Evolutionary conservation across 805 yeast genomes (phyloP), one percentile per base, ranked within the genome.

Genomic region (Ascoidea tarda): DNA sequence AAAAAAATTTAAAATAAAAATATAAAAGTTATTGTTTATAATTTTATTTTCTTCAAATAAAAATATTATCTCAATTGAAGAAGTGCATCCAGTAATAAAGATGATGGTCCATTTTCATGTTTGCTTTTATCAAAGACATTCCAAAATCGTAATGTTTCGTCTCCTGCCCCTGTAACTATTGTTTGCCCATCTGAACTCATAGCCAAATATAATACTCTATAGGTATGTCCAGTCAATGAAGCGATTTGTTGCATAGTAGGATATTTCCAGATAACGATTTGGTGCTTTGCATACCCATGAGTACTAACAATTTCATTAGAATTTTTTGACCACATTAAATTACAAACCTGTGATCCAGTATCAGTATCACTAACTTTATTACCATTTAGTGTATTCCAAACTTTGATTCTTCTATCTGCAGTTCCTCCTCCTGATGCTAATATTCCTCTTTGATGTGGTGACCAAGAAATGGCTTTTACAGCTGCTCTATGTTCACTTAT

Each of bases 371-470:
- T 77, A 10, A 87, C 62, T 54, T 83, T 78, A 31, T 74, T 65
- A 1, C 96, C 96, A 6, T 84, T 86, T 48, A 82, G 68, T 0
- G 96, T 84, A 65, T 90, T 93, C 98, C 98, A 93, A 31, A 89
- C 80, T 65, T 90, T 87, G 59, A 93, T 84, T 46, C 82, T 76
- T 53, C 91, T 80, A 66, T 93, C 99, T 1, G 95, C 90, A 0
- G 98, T 89, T 45, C 99, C 99, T 16, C 99, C 99, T 14, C 99
- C 99, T 1, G 93, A 79, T 0, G 98, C 98, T 52, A 93, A 66
- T 2, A 90, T 75, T 1, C 98, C 97, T 52, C 97, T 72, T 63
- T 88, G 96, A 63, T 93, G 98, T 2, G 99, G 98, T 1, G 95
- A 86, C 99, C 99, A 93, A 1, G 96, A 87, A 51, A 93, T 76